These are phyloP conservation scores for Umbelopsis vinacea DNA, from an alignment of 192 early-diverging fungal species.

Conservation along the genomic window DNA sequence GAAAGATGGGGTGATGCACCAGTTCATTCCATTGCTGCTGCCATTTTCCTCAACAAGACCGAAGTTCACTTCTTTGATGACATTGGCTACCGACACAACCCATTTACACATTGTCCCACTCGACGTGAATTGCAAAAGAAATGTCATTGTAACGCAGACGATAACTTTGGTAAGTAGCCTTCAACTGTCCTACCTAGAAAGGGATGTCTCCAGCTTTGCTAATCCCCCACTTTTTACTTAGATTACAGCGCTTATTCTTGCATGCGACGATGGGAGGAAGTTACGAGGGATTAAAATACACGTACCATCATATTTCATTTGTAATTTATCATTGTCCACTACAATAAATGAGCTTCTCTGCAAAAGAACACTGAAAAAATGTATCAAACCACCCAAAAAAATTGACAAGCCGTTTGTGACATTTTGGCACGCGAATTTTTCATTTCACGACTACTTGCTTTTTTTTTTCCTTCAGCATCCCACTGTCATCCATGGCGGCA, in stretches of 20 bases:
- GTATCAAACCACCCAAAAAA: too few relatives aligned
- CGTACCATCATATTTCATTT: constrained; percentile 6
- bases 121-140: constrained; percentile 50
- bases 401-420: too few relatives aligned
- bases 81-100: constrained; percentile 71
- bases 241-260: constrained; percentile 16
- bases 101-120: constrained; percentile 74
- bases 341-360: not conserved
- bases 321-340: constrained; percentile 12
- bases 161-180: constrained; percentile 53
- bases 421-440: too few relatives aligned
- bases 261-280: constrained; percentile 16
- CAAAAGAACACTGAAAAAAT: not conserved
- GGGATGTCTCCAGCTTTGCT: too few relatives aligned
- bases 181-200: not conserved
- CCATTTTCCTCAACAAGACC: constrained; percentile 61
- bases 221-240: too few relatives aligned
- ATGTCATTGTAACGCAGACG: constrained; percentile 53
- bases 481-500: constrained; percentile 1
- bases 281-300: constrained; percentile 6
- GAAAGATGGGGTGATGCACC: constrained; percentile 82
- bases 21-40: constrained; percentile 72
- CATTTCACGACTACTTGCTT: too few relatives aligned
- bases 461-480: not conserved
- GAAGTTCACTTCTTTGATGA: constrained; percentile 81